Evolutionary conservation across 2,329 filamentous ascomycete species (phyloP), one percentile per base, ranked within the genome.

Genomic region (Monilinia fructicola): DNA sequence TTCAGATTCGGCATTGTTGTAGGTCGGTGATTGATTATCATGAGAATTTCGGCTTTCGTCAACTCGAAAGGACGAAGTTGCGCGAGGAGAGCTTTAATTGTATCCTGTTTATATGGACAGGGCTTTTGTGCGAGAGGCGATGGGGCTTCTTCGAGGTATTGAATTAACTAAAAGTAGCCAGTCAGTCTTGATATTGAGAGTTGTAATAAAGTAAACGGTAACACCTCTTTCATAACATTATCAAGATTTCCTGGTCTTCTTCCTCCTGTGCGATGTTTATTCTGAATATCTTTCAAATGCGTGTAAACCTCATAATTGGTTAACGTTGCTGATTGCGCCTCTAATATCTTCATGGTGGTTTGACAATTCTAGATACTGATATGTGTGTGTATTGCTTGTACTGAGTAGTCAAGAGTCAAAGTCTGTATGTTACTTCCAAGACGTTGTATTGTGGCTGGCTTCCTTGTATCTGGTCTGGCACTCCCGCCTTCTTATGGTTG

Each of bases 291-390:
- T 7, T 79, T 78, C 50, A 92, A 78, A 72, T 91, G 89, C 66
- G 83, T 81, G 73, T 87, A 88, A 70, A 92, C 89, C 80, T 92
- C 90, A 70, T 85, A 89, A 77, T 92, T 92, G 76, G 87, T 86
- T 74, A 93, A 81, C 53, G 88, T 83, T 6, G 88, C 88, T 40
- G 86, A 86, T 75, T 92, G 88, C 3, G 89, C 81, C 74, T 90
- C 89, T 72, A 92, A 79, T 74, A 93, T 85, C 83, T 91, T 89
- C 87, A 89, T 75, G 35, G 26, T 26, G 14, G 28, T 42, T 46
- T 46, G 4, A 26, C 12, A 16, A 16, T 58, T 23, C 12, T 16
- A 21, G 16, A 26, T 4, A n/a, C 40, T 48, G 38, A 16, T 26
- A 50, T 18, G n/a, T n/a, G 60, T 28, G 18, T 44, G 26, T 44